Evolutionary conservation across 768 basidiomycete species (phyloP).

Genomic region (Termitomyces sp.): DNA sequence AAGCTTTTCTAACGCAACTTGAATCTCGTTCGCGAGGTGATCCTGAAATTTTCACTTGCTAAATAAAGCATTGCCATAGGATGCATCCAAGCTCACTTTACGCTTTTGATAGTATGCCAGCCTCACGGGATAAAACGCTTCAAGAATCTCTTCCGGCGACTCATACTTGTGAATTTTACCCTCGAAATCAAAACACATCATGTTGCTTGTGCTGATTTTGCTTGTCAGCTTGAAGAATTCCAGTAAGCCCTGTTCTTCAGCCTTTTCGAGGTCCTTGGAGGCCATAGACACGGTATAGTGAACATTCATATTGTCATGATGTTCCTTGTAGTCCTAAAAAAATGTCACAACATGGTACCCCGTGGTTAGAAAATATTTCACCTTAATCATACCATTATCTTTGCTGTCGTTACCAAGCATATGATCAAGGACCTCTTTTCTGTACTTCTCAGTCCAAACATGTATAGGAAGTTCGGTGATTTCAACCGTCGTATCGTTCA

Average conservation of each 20-base stretch:
- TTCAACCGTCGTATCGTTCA: conserved; percentile 86
- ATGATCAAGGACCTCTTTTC: conserved; percentile 73
- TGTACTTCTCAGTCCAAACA: conserved; percentile 91
- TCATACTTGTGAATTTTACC: conserved; percentile 94
- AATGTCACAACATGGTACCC: background rate
- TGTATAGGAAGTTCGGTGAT: conserved; percentile 95
- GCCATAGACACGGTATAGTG: conserved; percentile 84
- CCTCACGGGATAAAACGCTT: conserved; percentile 88
- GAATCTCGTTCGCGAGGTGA: conserved; percentile 75
- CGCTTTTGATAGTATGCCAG: conserved; percentile 92
- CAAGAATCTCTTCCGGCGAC: conserved; percentile 84
- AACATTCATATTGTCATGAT: conserved; percentile 89
- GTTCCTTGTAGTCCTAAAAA: conserved; percentile 89
- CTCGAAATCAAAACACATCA: conserved; percentile 98
- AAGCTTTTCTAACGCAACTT: conserved; percentile 74
- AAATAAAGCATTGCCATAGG: background rate
- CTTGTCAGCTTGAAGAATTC: conserved; percentile 89
- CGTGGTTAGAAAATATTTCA: conserved; percentile 17
- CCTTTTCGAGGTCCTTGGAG: conserved; percentile 76
- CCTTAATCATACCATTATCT: conserved; percentile 72
- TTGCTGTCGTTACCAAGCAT: conserved; percentile 78
- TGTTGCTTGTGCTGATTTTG: conserved; percentile 88
- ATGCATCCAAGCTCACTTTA: conserved; percentile 53
- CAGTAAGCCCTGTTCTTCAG: conserved; percentile 81
- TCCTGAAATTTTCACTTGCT: conserved; percentile 48